Conservation (phyloP, 179 eudicot genomes). For the Beta lomatogona region DNA sequence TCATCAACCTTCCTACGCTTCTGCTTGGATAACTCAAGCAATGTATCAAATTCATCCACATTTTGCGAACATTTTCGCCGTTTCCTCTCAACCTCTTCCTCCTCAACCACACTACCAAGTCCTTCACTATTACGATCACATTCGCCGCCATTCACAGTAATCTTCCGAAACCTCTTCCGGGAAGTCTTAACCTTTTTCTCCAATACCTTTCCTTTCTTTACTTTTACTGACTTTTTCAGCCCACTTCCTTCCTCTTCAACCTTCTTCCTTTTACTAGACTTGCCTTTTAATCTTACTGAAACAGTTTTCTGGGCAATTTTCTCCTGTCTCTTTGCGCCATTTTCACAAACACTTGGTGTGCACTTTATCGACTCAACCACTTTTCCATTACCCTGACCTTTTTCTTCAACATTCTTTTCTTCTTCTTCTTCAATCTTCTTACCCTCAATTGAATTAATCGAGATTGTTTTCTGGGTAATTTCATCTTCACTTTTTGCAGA, state of each 20-base stretch:
- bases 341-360: slow-evolving; percentile 13
- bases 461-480: not conserved
- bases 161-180: not conserved
- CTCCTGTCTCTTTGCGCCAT: not conserved
- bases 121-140: not conserved
- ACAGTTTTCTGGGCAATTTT: not conserved
- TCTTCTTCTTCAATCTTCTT: not conserved
- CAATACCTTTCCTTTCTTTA: not conserved
- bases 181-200: not conserved
- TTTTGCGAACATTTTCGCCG: not conserved
- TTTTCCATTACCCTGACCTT: not conserved
- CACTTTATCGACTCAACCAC: not conserved
- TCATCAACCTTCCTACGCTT: not conserved
- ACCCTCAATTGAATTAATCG: not conserved
- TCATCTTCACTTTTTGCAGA: not conserved
- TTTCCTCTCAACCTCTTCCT: not conserved
- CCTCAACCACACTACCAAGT: slow-evolving; percentile 2
- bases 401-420: not conserved
- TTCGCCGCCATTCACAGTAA: not conserved
- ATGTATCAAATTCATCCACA: not conserved
- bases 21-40: not conserved
- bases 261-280: not conserved
- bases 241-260: not conserved
- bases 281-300: not conserved
- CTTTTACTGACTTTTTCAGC: not conserved